Conservation (phyloP, 345 rosid species). For the Linum lewisii region DNA sequence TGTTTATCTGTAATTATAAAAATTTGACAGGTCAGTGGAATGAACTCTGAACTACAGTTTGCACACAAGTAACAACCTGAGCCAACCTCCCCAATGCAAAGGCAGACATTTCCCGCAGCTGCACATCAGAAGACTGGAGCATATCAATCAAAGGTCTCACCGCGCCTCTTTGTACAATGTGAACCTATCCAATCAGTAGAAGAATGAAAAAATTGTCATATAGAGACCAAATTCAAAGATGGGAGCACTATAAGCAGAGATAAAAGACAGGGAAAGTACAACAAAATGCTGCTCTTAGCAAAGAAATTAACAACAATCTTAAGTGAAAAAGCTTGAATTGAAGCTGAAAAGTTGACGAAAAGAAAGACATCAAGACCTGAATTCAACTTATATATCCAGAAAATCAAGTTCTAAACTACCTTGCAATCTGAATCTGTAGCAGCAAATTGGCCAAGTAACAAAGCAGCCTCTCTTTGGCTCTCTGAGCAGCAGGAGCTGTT, state of each 20-base stretch:
- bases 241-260: neutral
- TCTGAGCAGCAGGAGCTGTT: conserved; percentile 93
- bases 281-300: neutral
- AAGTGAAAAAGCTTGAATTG: neutral
- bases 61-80: conserved; percentile 46
- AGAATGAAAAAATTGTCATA: conserved; percentile 16
- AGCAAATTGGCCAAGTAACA: conserved; percentile 96
- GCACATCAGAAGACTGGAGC: conserved; percentile 85
- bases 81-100: conserved; percentile 99
- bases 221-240: conserved; percentile 6
- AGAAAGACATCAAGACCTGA: neutral
- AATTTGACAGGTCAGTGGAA: neutral
- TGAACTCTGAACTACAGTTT: neutral
- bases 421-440: conserved; percentile 98
- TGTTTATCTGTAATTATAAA: too few species aligned
- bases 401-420: conserved; percentile 32
- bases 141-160: conserved; percentile 86
- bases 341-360: neutral
- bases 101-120: conserved; percentile 97
- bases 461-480: conserved; percentile 99
- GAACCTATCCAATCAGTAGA: conserved; percentile 39
- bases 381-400: neutral
- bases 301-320: neutral
- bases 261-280: neutral
- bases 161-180: conserved; percentile 99